These are phyloP conservation scores for Ogataea philodendri DNA, from an alignment of 805 yeast genomes.

Conservation along the genomic window DNA sequence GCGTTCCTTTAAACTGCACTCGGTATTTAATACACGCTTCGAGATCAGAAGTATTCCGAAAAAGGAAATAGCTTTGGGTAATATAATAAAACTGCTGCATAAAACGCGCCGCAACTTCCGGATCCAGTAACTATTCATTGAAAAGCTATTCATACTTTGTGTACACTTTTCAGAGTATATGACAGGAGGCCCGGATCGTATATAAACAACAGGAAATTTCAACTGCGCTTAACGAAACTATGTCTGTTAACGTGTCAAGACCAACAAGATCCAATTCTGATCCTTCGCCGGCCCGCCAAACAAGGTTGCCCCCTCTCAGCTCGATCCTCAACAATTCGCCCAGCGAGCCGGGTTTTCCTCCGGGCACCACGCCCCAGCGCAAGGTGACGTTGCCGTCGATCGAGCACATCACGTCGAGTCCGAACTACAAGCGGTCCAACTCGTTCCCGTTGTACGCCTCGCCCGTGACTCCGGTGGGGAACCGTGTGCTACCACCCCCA, in stretches of 20 bases:
- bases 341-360: slow-evolving; percentile 1
- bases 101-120: slow-evolving; percentile 3
- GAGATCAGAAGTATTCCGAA: slow-evolving; percentile 4
- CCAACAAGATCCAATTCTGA: slow-evolving; percentile 26
- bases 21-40: slow-evolving; percentile 15
- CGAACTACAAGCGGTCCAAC: slow-evolving; percentile 24
- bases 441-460: slow-evolving; percentile 18
- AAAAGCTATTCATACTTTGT: slow-evolving; percentile 9
- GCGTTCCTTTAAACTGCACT: slow-evolving; percentile 6
- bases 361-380: slow-evolving; percentile 17
- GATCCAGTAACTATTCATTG: slow-evolving; percentile 3
- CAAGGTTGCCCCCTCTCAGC: slow-evolving; percentile 29
- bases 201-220: slow-evolving; percentile 9
- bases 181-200: slow-evolving; percentile 7
- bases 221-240: slow-evolving; percentile 4
- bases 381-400: slow-evolving; percentile 26
- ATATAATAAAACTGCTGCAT: slow-evolving; percentile 2
- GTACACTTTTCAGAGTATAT: slow-evolving; percentile 6
- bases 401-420: slow-evolving; percentile 27
- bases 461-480: slow-evolving; percentile 24
- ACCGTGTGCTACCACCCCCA: slow-evolving; percentile 22
- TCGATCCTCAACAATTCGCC: slow-evolving; percentile 22
- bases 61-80: slow-evolving; percentile 2
- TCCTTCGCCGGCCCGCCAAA: slow-evolving; percentile 24
- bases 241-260: slow-evolving; percentile 26